phyloP scores from a whole-genome alignment of 1,284 basidiomycete species.

The Golubevia sp. region DNA sequence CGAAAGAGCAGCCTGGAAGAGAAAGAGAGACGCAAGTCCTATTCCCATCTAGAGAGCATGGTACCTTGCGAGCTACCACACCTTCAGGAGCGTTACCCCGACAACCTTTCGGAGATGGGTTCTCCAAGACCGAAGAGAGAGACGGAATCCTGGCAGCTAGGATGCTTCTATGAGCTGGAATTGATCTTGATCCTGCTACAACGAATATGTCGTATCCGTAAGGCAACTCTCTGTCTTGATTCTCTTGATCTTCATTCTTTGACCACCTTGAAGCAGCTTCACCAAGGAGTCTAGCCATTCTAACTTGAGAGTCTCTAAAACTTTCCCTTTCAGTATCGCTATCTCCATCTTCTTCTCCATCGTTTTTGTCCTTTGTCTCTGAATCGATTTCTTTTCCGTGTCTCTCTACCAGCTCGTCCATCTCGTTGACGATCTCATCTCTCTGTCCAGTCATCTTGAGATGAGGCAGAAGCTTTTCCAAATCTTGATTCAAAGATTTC shows the following conservation, averaged over 20 bases:
- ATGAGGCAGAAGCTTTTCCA: conserved; percentile 38
- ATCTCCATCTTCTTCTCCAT: conserved; percentile 22
- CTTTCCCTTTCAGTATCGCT: conserved; percentile 8
- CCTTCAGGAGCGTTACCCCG: conserved; percentile 9
- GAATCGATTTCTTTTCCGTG: not conserved
- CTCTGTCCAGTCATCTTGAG: conserved; percentile 5
- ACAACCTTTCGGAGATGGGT: conserved; percentile 9
- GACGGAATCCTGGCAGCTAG: conserved; percentile 29
- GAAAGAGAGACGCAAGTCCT: conserved; percentile 18
- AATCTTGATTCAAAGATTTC: conserved; percentile 33
- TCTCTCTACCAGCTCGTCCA: not conserved
- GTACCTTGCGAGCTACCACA: conserved; percentile 12
- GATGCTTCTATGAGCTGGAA: conserved; percentile 45
- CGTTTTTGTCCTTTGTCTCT: not conserved
- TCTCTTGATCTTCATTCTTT: not conserved
- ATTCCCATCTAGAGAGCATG: not conserved
- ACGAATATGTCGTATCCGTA: conserved; percentile 55
- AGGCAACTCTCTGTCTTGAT: not conserved
- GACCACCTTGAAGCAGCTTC: conserved; percentile 42
- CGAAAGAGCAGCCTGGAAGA: conserved; percentile 34
- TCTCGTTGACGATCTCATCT: not conserved
- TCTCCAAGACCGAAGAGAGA: conserved; percentile 15
- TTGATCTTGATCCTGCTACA: conserved; percentile 34
- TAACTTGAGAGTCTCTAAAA: conserved; percentile 8
- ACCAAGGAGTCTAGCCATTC: conserved; percentile 27